Conservation (phyloP, 139 green algal genomes). For the Chlorella sorokiniana region DNA sequence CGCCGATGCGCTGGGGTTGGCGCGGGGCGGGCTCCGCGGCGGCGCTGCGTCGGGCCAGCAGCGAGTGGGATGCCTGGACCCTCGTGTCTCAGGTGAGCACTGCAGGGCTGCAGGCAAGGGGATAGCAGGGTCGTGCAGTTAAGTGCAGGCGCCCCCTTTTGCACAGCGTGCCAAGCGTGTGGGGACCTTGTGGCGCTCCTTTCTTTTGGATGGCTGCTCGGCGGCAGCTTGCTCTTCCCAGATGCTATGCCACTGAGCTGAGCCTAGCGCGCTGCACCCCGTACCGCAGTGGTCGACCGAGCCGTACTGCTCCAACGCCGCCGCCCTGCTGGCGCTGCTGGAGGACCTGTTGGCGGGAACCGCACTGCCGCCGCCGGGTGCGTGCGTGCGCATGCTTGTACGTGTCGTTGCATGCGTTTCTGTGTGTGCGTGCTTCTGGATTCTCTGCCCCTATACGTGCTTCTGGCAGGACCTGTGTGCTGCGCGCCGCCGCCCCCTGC, state of each 20-base stretch:
- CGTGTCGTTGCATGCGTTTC: background rate
- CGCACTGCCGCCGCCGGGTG: slow-evolving; percentile 26
- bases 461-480: too few species aligned
- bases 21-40: background rate
- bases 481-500: too few species aligned
- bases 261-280: background rate
- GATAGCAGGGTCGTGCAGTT: background rate
- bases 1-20: background rate
- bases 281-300: slow-evolving; percentile 40
- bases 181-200: too few species aligned
- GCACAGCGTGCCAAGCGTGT: too few species aligned
- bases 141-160: too few species aligned
- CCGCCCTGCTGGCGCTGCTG: slow-evolving; percentile 44
- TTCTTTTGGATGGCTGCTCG: too few species aligned
- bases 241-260: background rate
- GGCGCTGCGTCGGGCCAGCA: background rate
- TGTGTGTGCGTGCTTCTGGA: background rate
- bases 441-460: background rate
- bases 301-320: slow-evolving; percentile 39
- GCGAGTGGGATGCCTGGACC: slow-evolving; percentile 25
- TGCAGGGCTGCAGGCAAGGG: background rate
- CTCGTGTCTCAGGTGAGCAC: slow-evolving; percentile 13
- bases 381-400: background rate
- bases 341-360: slow-evolving; percentile 39
- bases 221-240: too few species aligned